phyloP scores from a whole-genome alignment of 2,329 filamentous ascomycete genomes.

The Davidsoniella virescens region DNA sequence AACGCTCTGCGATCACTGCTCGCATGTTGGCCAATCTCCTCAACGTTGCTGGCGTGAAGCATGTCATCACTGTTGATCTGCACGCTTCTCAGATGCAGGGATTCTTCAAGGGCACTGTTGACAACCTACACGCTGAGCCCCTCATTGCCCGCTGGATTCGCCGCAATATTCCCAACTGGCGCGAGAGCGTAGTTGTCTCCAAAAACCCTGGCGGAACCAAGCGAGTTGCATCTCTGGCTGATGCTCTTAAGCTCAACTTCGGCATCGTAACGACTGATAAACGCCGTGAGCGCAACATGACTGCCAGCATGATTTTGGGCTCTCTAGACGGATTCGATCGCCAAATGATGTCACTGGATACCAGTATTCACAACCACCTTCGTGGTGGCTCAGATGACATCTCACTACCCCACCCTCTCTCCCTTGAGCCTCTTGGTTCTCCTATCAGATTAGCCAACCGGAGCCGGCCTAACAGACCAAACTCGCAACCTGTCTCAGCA shows the following conservation, averaged over 20 bases:
- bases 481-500: constrained; percentile 3
- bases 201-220: constrained; percentile 98
- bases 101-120: constrained; percentile 94
- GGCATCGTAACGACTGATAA: constrained; percentile 85
- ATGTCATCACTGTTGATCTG: constrained; percentile 93
- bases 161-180: constrained; percentile 74
- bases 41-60: constrained; percentile 83
- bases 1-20: constrained; percentile 88
- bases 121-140: constrained; percentile 92
- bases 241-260: constrained; percentile 93
- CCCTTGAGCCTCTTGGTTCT: constrained; percentile 10
- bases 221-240: constrained; percentile 85
- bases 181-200: constrained; percentile 84
- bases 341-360: constrained; percentile 25
- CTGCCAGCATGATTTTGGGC: constrained; percentile 60
- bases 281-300: constrained; percentile 44
- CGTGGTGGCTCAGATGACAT: constrained; percentile 9
- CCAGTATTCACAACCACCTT: constrained; percentile 13
- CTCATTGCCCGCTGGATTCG: constrained; percentile 92
- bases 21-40: constrained; percentile 94
- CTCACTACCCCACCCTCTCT: neutral
- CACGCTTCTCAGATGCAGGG: constrained; percentile 99
- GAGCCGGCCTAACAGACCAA: constrained; percentile 1
- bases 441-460: constrained; percentile 1
- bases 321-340: constrained; percentile 46